Conservation (phyloP, 2,329 filamentous ascomycete species). For the Endocalyx cinctus region DNA sequence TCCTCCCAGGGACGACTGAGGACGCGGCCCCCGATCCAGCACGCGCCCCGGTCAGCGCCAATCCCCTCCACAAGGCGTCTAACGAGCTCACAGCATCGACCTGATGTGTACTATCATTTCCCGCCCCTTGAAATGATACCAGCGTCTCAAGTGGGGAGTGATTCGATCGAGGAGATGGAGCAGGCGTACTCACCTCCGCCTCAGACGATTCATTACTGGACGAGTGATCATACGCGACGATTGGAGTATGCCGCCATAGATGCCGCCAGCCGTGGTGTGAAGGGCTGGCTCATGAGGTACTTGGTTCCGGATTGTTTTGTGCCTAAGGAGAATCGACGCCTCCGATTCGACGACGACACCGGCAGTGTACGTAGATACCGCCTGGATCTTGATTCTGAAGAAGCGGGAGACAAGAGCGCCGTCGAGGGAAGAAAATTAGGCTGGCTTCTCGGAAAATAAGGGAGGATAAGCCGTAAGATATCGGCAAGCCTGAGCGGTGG, state of each 20-base stretch:
- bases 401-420: constrained; percentile 18
- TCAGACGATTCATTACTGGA: constrained; percentile 63
- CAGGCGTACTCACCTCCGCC: constrained; percentile 39
- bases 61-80: too few relatives aligned
- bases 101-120: constrained; percentile 45
- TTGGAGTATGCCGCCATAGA: constrained; percentile 65
- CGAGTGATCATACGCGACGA: constrained; percentile 56
- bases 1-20: constrained; percentile 22
- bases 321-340: constrained; percentile 41
- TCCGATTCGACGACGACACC: constrained; percentile 57
- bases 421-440: constrained; percentile 20
- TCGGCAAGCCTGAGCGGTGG: constrained; percentile 11
- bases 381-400: constrained; percentile 50
- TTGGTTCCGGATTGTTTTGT: constrained; percentile 59
- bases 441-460: constrained; percentile 23
- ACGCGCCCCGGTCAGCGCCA: not conserved
- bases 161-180: constrained; percentile 6
- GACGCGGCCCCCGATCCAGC: constrained; percentile 19
- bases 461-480: too few relatives aligned
- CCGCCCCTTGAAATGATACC: constrained; percentile 36
- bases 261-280: constrained; percentile 54
- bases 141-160: constrained; percentile 3
- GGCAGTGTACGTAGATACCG: constrained; percentile 61
- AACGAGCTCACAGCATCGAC: constrained; percentile 24
- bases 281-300: constrained; percentile 54